phyloP scores from a whole-genome alignment of 108 stramenopile species.

The Cyclostephanos tholiformis region DNA sequence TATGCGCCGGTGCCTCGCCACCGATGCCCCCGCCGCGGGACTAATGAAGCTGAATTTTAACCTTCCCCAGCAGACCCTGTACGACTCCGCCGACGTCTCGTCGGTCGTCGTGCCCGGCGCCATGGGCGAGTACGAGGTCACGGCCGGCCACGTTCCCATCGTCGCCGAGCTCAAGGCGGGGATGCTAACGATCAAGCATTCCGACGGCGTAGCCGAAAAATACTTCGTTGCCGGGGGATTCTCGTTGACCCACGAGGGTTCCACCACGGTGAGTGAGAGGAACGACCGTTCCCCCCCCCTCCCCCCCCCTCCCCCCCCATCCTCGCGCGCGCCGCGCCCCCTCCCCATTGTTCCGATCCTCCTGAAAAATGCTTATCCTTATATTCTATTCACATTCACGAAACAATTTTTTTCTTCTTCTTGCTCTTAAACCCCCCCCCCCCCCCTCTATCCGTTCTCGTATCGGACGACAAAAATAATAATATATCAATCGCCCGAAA shows the following conservation, averaged over 20 bases:
- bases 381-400: too few species aligned
- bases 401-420: too few species aligned
- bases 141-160: conserved; percentile 93
- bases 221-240: conserved; percentile 97
- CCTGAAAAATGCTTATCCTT: too few species aligned
- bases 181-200: conserved; percentile 90
- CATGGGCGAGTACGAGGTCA: conserved; percentile 97
- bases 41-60: conserved; percentile 88
- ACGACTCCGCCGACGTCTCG: conserved; percentile 77
- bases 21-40: conserved; percentile 54
- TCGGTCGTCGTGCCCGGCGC: conserved; percentile 89
- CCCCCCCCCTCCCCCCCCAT: too few species aligned
- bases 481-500: too few species aligned
- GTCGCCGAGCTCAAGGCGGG: conserved; percentile 97
- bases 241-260: conserved; percentile 90
- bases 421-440: too few species aligned
- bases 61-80: conserved; percentile 94
- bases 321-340: too few species aligned
- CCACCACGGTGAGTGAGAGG: conserved; percentile 79
- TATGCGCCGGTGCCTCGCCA: conserved; percentile 35
- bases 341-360: too few species aligned
- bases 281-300: too few species aligned
- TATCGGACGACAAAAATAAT: too few species aligned
- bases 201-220: conserved; percentile 91
- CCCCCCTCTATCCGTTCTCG: too few species aligned